Evolutionary conservation across 148 eudicot genomes (phyloP), one percentile per base, ranked within the genome.

Genomic region (Nyssa sinensis): DNA sequence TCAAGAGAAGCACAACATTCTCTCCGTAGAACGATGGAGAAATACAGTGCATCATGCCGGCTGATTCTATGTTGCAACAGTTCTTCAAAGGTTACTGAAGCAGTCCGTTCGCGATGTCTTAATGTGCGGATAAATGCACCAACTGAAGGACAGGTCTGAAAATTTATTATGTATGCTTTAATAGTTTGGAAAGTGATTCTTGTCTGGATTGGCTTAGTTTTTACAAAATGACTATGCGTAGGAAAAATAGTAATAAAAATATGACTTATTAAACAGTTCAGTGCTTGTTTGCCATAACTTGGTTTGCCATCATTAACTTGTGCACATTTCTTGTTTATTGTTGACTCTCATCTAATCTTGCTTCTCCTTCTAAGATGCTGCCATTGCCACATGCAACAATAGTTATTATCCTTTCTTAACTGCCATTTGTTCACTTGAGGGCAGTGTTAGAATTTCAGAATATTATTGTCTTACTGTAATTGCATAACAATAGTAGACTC

Each of bases 1-100:
- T 94, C 98, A 34, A 90, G 90, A 86, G 98, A 94, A 88, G 97
- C 98, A 51, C 98, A 94, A 28, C 97, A 94, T 75, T 92, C 98
- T 64, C 83, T 94, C 28, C 79, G 98, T 60, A 87, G 97, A 82
- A 94, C 97, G 31, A 94, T 94, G 98, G 98, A 94, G 91, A 94
- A 92, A 72, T 92, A 94, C 71, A 92, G 98, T 81, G 86, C 97
- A 60, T 92, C 97, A 4, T 94, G 98, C 77, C 88, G 97, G 67
- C 86, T 94, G 64, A 94, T 94, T 71, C 82, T 94, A 30, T 94
- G 97, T 78, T 94, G 96, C 81, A 90, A 92, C 74, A 94, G 98
- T 74, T 94, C 98, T 62, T 94, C 98, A 41, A 94, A 86, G 75
- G 98, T 94, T 61, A 92, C 88, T 60, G 98, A 94, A 87, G 98